Base-by-base conservation (phyloP, 805 yeast genomes). In the Candida nanaspora region DNA sequence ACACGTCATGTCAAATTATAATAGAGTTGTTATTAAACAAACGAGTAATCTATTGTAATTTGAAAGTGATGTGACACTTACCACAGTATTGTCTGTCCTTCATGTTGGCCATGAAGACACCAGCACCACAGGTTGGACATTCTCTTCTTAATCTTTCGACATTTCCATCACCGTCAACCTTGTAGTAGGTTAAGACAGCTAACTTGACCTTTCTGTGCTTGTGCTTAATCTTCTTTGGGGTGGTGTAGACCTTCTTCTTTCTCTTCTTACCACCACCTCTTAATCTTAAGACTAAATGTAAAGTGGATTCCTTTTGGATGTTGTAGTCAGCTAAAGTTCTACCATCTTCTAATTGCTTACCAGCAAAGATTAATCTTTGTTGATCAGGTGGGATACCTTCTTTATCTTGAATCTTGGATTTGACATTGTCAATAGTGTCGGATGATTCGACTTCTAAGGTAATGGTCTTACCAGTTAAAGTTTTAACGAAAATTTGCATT, bases 181-280 rank as follows among this genome's bases (percentile, higher is more conserved):
- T 89, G 88, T 89, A 93, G 93, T 91, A 93, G 69, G 94, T 88
- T 72, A 93, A 85, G 72, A 93, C 97, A 74, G 97, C 98, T 68
- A 93, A 81, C 86, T 93, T 93, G 76, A 86, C 86, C 82, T 91
- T 93, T 86, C 86, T 93, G 85, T 87, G 96, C 85, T 88, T 89
- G 94, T 93, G 98, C 78, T 76, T 86, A 78, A 93, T 86, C 85
- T 89, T 94, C 89, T 93, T 93, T 80, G 98, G 98, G 69, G 98
- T 91, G 78, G 98, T 91, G 91, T 91, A 93, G 70, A 88, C 97
- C 95, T 91, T 91, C 96, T 93, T 93, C 93, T 93, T 93, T 83
- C 96, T 91, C 93, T 93, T 93, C 86, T 89, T 93, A 80, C 96
- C 96, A 80, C 95, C 94, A 61, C 66, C 96, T 81, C 96, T 86